phyloP scores from a whole-genome alignment of 2,329 filamentous ascomycete species.

The Hirsutella rhossiliensis region DNA sequence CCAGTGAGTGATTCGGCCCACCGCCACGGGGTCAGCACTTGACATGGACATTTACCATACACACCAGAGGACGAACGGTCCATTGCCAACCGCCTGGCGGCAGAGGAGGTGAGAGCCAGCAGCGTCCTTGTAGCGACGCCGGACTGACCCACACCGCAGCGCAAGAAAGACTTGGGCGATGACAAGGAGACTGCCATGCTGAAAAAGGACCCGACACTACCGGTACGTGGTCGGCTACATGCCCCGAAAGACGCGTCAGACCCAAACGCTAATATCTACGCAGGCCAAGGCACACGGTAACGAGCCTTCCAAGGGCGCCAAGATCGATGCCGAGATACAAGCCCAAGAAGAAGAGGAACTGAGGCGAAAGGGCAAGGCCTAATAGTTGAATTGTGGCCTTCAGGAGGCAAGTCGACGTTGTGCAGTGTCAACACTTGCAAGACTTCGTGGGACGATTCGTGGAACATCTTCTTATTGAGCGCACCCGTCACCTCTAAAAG shows the following conservation, averaged over 20 bases:
- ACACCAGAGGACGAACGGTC: constrained; percentile 53
- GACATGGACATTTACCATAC: background rate
- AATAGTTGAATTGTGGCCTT: background rate
- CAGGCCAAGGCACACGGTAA: constrained; percentile 58
- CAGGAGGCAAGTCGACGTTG: too few species aligned
- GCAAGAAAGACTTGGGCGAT: constrained; percentile 31
- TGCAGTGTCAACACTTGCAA: too few species aligned
- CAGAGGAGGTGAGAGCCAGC: constrained; percentile 38
- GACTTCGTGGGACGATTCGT: too few species aligned
- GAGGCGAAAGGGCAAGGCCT: constrained; percentile 39
- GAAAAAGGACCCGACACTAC: constrained; percentile 50
- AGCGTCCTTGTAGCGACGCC: background rate
- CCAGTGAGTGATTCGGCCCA: constrained; percentile 42
- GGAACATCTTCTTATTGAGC: too few species aligned
- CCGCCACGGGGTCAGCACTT: background rate
- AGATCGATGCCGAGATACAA: constrained; percentile 57
- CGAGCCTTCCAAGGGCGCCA: constrained; percentile 58
- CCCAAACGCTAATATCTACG: constrained; percentile 1
- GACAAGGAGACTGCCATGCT: constrained; percentile 24
- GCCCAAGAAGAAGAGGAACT: constrained; percentile 56
- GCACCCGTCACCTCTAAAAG: too few species aligned
- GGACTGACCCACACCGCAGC: constrained; percentile 11
- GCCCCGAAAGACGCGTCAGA: too few species aligned
- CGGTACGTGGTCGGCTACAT: constrained; percentile 24
- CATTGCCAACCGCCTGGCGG: constrained; percentile 59